Percentiles rank a stretch among this genome's conserved stretches.
phyloP scores from a whole-genome alignment of 352 stramenopile species.

The Phytophthora parvispora region DNA sequence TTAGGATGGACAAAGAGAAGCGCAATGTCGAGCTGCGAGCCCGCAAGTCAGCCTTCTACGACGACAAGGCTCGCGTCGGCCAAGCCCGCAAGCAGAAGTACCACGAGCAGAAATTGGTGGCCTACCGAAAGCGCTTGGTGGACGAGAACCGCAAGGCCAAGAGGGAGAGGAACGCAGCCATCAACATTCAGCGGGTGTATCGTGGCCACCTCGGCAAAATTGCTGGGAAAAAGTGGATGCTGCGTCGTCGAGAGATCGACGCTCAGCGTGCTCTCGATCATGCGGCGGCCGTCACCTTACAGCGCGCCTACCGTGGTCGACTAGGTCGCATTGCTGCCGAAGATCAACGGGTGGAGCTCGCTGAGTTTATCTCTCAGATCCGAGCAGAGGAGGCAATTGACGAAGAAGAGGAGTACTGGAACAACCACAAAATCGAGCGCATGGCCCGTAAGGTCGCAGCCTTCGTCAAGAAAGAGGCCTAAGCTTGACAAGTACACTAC shows the following conservation, averaged over 20 bases:
- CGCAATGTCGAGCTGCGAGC: slow-evolving; percentile 50
- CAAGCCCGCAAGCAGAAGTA: slow-evolving; percentile 74
- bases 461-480: slow-evolving; percentile 76
- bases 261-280: slow-evolving; percentile 80
- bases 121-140: slow-evolving; percentile 74
- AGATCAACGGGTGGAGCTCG: slow-evolving; percentile 90
- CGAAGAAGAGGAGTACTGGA: slow-evolving; percentile 90
- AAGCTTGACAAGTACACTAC: slow-evolving; percentile 23
- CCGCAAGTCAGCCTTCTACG: slow-evolving; percentile 50
- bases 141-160: slow-evolving; percentile 73
- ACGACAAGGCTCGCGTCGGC: slow-evolving; percentile 68
- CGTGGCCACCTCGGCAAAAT: slow-evolving; percentile 85
- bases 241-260: slow-evolving; percentile 88
- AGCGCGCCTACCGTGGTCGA: slow-evolving; percentile 90
- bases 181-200: slow-evolving; percentile 81
- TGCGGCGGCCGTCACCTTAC: slow-evolving; percentile 85
- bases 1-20: slow-evolving; percentile 64
- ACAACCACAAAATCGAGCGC: slow-evolving; percentile 61
- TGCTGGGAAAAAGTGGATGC: slow-evolving; percentile 85
- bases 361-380: slow-evolving; percentile 94
- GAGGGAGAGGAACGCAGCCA: slow-evolving; percentile 53
- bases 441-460: slow-evolving; percentile 59
- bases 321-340: slow-evolving; percentile 86
- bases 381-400: slow-evolving; percentile 91
- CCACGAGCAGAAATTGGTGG: slow-evolving; percentile 68